Evolutionary conservation across 192 early-diverging fungal genomes (phyloP).

Genomic region (Rhizoclosmatium globosum): DNA sequence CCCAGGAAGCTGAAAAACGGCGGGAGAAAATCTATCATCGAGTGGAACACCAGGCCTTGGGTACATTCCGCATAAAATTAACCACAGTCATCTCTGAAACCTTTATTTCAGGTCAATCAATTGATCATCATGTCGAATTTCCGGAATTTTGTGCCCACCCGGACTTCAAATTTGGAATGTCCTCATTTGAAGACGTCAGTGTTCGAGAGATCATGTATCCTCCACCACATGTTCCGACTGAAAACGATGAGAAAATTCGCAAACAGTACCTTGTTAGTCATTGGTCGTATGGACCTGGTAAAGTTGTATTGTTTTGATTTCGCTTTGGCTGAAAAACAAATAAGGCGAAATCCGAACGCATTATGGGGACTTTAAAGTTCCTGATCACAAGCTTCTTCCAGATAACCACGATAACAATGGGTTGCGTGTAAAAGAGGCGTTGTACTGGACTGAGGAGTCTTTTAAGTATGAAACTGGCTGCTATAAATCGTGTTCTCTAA

Average conservation of each 20-base stretch:
- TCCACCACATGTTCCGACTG: background rate
- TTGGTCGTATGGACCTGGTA: conserved; percentile 49
- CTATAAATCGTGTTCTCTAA: background rate
- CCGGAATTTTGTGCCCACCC: conserved; percentile 42
- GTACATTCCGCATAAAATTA: background rate
- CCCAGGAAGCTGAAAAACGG: conserved; percentile 35
- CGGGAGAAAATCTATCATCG: conserved; percentile 49
- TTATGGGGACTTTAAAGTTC: conserved; percentile 36
- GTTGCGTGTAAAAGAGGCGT: conserved; percentile 37
- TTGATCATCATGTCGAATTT: conserved; percentile 24
- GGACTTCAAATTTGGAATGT: conserved; percentile 47
- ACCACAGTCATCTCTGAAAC: background rate
- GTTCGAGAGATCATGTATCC: conserved; percentile 53
- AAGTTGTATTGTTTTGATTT: background rate
- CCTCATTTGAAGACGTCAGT: conserved; percentile 42
- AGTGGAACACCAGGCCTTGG: conserved; percentile 46
- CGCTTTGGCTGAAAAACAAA: background rate
- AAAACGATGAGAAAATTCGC: conserved; percentile 35
- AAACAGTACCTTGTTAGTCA: conserved; percentile 50
- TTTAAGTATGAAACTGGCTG: conserved; percentile 12
- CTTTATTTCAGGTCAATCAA: conserved; percentile 29
- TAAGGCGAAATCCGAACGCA: conserved; percentile 36
- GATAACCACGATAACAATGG: conserved; percentile 46
- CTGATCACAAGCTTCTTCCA: conserved; percentile 29
- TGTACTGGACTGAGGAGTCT: conserved; percentile 44